Base-by-base conservation (phyloP, 345 rosid genomes). In the Viola odorata region DNA sequence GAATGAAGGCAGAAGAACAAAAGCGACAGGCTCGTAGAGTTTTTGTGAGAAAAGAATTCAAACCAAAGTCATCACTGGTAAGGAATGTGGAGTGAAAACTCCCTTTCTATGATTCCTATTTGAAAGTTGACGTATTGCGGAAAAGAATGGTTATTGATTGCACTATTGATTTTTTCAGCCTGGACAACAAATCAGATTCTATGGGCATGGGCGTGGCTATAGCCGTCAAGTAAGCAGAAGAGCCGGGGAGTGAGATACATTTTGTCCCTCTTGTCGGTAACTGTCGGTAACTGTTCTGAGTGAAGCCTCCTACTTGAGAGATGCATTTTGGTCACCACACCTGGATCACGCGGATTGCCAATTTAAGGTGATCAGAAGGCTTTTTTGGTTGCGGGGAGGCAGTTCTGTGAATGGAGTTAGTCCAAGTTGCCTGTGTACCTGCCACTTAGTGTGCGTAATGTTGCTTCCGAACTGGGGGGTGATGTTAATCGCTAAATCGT, bases 1-100 rank as follows among this genome's bases (percentile, higher is more conserved):
- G 81, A 77, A 44, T 92, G 92, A 78, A 92, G 77, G 89, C 83
- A 0, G 98, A 85, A 64, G 94, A 82, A 82, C 85, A 84, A 66
- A 89, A 75, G 83, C 71, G 56, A 61, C 80, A 78, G 66, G 75
- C 81, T 9, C 84, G 73, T 47, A 77, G 80, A 71, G 7, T 78
- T 61, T 81, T 45, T 8, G 64, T 73, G 51, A 75, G 74, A 63
- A 74, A 66, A 79, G 63, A 65, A 53, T 45, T 61, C 37, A 71
- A 49, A 61, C 40, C 60, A 37, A 75, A 45, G 67, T 69, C 77
- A n/a, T 3, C 50, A 4, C 53, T n/a, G 82, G 90, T 81, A 77
- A 72, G 55, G 41, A 60, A 58, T 52, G 39, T 8, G 53, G 40
- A 59, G 51, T 45, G 50, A 11, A 55, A 58, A 15, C 50, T 11